These are phyloP conservation scores for Rhizoclosmatium sp. DNA, from an alignment of 192 early-diverging fungal species.

Conservation along the genomic window DNA sequence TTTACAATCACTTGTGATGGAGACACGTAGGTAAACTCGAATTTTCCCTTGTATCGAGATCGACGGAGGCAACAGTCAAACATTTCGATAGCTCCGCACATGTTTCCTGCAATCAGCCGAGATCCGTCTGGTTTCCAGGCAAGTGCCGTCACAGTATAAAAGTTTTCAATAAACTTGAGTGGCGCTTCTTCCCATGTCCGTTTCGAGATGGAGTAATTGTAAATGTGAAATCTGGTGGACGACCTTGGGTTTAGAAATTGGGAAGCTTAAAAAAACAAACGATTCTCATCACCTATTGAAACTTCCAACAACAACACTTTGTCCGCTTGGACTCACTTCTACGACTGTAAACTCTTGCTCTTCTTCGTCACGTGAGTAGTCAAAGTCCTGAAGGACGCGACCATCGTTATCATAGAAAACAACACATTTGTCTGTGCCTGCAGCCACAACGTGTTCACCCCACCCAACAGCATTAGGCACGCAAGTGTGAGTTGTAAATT, in stretches of 20 bases:
- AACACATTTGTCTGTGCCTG: constrained; percentile 61
- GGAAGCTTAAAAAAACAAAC: background rate
- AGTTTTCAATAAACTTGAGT: constrained; percentile 64
- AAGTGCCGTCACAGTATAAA: constrained; percentile 64
- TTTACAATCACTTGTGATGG: constrained; percentile 75
- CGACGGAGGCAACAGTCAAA: constrained; percentile 72
- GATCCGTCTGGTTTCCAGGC: constrained; percentile 73
- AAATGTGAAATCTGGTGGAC: constrained; percentile 58
- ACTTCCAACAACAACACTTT: constrained; percentile 66
- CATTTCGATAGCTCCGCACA: constrained; percentile 66
- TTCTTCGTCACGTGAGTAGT: constrained; percentile 62
- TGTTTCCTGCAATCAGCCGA: constrained; percentile 63
- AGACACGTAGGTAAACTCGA: constrained; percentile 74
- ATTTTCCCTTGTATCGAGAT: constrained; percentile 73
- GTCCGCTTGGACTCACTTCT: constrained; percentile 63
- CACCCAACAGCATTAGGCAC: constrained; percentile 61
- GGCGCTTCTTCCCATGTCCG: constrained; percentile 68
- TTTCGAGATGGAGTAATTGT: constrained; percentile 55
- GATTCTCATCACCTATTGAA: constrained; percentile 48
- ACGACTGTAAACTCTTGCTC: constrained; percentile 63
- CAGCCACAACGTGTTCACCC: constrained; percentile 65
- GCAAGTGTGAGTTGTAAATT: constrained; percentile 60
- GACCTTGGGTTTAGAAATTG: background rate
- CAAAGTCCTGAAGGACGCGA: constrained; percentile 61
- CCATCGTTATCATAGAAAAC: constrained; percentile 62